These are phyloP conservation scores for Chernovozyma sophiae-reginae DNA, from an alignment of 1,139 yeast species.

Conservation along the genomic window DNA sequence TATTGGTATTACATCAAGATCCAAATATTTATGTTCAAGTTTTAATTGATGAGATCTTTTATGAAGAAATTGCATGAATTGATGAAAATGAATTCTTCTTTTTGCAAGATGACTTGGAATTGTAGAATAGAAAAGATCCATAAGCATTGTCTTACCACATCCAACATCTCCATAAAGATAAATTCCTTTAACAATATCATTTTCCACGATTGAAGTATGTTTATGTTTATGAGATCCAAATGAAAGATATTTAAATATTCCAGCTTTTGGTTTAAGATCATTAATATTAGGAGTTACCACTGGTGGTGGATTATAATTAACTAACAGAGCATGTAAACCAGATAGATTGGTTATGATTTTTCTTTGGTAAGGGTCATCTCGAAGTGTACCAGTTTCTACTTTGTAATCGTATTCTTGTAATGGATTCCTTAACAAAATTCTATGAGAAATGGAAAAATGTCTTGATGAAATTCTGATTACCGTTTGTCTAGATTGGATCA, in stretches of 20 bases:
- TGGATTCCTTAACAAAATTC: constrained; percentile 31
- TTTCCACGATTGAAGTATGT: constrained; percentile 7
- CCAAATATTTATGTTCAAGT: constrained; percentile 49
- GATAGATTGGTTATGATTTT: constrained; percentile 56
- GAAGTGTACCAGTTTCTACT: constrained; percentile 48
- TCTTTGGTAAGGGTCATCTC: constrained; percentile 67
- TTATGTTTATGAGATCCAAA: constrained; percentile 16
- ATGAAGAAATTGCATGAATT: constrained; percentile 92
- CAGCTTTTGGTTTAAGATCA: constrained; percentile 45
- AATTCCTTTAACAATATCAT: constrained; percentile 59
- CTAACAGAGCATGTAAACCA: constrained; percentile 45
- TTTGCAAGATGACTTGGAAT: constrained; percentile 75
- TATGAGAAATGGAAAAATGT: not conserved
- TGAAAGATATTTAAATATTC: constrained; percentile 36
- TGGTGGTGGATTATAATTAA: constrained; percentile 51
- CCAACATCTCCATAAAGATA: constrained; percentile 97
- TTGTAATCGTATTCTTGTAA: constrained; percentile 56
- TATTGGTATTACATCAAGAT: constrained; percentile 78
- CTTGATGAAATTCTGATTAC: not conserved
- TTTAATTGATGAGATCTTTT: constrained; percentile 79
- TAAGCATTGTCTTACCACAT: constrained; percentile 96
- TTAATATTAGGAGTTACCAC: constrained; percentile 47
- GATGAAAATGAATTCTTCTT: constrained; percentile 86
- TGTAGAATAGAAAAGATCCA: constrained; percentile 89
- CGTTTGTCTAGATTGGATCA: not conserved